Percentiles rank a stretch among this genome's conserved stretches.
phyloP scores from a whole-genome alignment of 805 yeast species.

The Candida koratica region DNA sequence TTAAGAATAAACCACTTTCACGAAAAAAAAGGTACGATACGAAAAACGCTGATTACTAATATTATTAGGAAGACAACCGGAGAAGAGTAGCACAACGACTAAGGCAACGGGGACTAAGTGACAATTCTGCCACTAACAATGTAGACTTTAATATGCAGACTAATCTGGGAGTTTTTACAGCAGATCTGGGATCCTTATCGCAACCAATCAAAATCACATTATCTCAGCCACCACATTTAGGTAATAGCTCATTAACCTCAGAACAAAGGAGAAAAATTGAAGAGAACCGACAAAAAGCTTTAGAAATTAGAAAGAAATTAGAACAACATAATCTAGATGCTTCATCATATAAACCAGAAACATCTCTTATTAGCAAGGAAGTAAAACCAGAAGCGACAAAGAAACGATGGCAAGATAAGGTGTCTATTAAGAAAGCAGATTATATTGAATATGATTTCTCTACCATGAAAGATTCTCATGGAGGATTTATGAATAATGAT shows the following conservation, averaged over 20 bases:
- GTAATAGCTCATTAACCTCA: constrained; percentile 36
- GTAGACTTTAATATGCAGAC: constrained; percentile 7
- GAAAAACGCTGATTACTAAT: constrained; percentile 13
- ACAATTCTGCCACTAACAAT: constrained; percentile 7
- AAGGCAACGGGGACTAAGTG: constrained; percentile 35
- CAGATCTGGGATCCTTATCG: constrained; percentile 20
- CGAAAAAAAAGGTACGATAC: no score
- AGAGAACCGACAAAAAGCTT: constrained; percentile 51
- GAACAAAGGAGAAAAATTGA: constrained; percentile 51
- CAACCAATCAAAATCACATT: neutral
- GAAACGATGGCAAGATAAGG: constrained; percentile 16
- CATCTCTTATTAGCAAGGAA: constrained; percentile 12
- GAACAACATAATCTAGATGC: constrained; percentile 39
- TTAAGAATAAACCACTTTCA: no score
- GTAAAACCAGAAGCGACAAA: constrained; percentile 6
- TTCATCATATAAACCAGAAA: constrained; percentile 14
- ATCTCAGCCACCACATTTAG: neutral
- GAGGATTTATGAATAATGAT: constrained; percentile 64
- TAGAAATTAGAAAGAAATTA: constrained; percentile 37
- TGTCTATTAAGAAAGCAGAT: constrained; percentile 51
- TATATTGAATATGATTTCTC: constrained; percentile 85
- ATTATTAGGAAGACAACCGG: constrained; percentile 56
- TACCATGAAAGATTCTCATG: constrained; percentile 81
- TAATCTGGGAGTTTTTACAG: constrained; percentile 4
- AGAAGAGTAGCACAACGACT: constrained; percentile 58